Conservation (phyloP, 2,329 filamentous ascomycete genomes). For the Epichloe coenophiala region DNA sequence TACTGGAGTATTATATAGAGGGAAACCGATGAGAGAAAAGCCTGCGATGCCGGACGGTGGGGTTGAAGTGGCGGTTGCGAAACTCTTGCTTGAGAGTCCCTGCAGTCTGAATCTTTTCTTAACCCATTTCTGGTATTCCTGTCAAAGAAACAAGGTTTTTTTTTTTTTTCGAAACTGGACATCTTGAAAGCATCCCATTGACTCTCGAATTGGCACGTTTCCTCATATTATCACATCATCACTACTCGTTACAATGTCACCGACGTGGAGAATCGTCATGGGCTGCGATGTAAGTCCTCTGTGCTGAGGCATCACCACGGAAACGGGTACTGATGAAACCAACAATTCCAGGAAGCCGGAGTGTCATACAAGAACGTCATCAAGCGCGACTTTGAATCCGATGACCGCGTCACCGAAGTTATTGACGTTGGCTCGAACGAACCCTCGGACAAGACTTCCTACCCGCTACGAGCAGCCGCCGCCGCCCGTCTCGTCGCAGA, state of each 20-base stretch:
- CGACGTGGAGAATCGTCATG: slow-evolving; percentile 38
- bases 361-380: slow-evolving; percentile 67
- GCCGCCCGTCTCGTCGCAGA: slow-evolving; percentile 50
- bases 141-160: no score
- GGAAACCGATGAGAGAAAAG: neutral
- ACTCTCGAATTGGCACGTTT: neutral
- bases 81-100: neutral
- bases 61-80: neutral
- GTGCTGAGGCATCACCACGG: neutral
- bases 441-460: slow-evolving; percentile 61
- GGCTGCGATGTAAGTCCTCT: slow-evolving; percentile 37
- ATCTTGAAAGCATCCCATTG: no score
- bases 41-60: neutral
- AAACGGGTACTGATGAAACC: neutral
- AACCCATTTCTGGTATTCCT: no score
- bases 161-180: no score
- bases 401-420: slow-evolving; percentile 52
- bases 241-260: slow-evolving; percentile 23
- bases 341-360: slow-evolving; percentile 47
- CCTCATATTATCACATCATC: neutral
- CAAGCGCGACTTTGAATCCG: slow-evolving; percentile 55
- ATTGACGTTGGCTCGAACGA: slow-evolving; percentile 61
- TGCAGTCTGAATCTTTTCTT: neutral
- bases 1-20: neutral
- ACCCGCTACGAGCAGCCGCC: slow-evolving; percentile 64